A percentile compares a stretch with the other conserved stretches of the same genome.
phyloP scores from a whole-genome alignment of 176 grass and related monocot species.

The Pharus latifolius region DNA sequence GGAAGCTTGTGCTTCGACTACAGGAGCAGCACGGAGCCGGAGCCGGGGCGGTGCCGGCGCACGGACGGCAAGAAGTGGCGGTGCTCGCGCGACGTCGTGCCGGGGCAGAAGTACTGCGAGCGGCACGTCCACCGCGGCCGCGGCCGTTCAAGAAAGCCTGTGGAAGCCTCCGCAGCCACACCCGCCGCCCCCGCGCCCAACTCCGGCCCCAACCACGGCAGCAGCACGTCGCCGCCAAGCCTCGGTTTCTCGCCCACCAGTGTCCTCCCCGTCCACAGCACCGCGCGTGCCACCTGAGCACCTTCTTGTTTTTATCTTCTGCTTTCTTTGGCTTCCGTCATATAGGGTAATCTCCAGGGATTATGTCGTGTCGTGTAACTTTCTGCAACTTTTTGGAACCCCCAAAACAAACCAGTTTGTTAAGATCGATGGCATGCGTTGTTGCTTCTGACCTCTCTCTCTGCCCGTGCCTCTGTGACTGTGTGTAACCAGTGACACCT shows the following conservation, averaged over 20 bases:
- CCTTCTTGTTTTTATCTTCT: not conserved
- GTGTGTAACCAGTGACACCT: not conserved
- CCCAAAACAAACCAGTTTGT: not conserved
- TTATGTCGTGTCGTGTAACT: conserved; percentile 19
- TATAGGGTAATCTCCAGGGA: conserved; percentile 31
- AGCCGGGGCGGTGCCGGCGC: conserved; percentile 83
- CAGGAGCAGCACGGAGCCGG: conserved; percentile 92
- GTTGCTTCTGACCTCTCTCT: no score
- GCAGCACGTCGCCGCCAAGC: conserved; percentile 10
- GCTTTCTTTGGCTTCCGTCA: not conserved
- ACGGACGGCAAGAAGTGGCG: conserved; percentile 99
- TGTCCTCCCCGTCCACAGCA: conserved; percentile 39
- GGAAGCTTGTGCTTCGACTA: conserved; percentile 94
- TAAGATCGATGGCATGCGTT: conserved; percentile 11
- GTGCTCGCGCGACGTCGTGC: conserved; percentile 84
- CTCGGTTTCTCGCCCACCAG: conserved; percentile 53
- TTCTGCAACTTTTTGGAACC: not conserved
- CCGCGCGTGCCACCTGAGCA: conserved; percentile 34
- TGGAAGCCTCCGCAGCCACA: conserved; percentile 43
- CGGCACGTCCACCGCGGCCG: conserved; percentile 95
- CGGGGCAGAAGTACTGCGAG: conserved; percentile 98
- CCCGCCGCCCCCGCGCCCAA: not conserved
- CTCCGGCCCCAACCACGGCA: not conserved
- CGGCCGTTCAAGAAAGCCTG: conserved; percentile 99
- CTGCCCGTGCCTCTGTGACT: not conserved